Conservation (phyloP, 371 early-diverging fungal genomes). For the Syncephalastrum racemosum region DNA sequence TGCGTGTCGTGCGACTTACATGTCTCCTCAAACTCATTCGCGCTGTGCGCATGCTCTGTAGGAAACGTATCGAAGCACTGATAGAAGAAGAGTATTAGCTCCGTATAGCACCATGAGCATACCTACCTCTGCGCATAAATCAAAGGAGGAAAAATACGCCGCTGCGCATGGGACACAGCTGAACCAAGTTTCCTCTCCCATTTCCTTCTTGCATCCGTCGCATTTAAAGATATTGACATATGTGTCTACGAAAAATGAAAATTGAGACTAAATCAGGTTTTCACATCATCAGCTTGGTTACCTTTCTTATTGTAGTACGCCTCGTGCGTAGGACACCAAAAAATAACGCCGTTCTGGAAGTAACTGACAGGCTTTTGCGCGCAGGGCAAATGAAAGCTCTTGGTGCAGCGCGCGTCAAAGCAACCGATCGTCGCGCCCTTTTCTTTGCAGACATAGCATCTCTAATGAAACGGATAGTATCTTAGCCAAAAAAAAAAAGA, state of each 20-base stretch:
- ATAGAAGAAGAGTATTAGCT: slow-evolving; percentile 1
- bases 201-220: slow-evolving; percentile 62
- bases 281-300: slow-evolving; percentile 14
- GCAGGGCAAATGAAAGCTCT: slow-evolving; percentile 83
- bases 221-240: slow-evolving; percentile 73
- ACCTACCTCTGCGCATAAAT: slow-evolving; percentile 64
- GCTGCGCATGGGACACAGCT: slow-evolving; percentile 69
- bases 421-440: slow-evolving; percentile 91
- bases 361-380: slow-evolving; percentile 69
- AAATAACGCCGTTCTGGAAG: slow-evolving; percentile 79
- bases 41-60: slow-evolving; percentile 53
- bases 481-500: not conserved
- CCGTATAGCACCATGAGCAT: not conserved
- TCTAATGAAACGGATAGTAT: slow-evolving; percentile 33
- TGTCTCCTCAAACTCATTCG: slow-evolving; percentile 61
- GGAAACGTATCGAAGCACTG: slow-evolving; percentile 62
- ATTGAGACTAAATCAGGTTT: not conserved
- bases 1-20: slow-evolving; percentile 38
- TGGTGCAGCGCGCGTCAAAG: slow-evolving; percentile 80
- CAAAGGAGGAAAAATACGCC: slow-evolving; percentile 71
- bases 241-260: slow-evolving; percentile 38
- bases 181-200: slow-evolving; percentile 64
- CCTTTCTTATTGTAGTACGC: slow-evolving; percentile 53
- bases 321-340: slow-evolving; percentile 86
- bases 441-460: slow-evolving; percentile 75